phyloP scores from a whole-genome alignment of 129 eudicot species.

The Lactuca saligna region DNA sequence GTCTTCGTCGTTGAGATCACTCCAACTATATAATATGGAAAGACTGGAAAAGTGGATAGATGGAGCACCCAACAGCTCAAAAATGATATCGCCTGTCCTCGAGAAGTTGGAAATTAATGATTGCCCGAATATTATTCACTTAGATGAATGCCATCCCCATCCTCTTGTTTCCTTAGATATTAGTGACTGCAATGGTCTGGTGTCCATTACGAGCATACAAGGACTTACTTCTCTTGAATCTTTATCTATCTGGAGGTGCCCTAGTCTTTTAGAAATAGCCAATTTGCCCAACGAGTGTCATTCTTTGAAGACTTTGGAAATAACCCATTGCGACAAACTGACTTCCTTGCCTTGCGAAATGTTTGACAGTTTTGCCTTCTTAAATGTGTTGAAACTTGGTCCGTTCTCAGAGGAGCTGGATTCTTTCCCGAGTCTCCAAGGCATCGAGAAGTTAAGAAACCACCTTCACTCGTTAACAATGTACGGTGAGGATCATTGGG shows the following conservation, averaged over 20 bases:
- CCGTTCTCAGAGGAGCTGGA: no score
- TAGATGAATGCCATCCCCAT: background rate
- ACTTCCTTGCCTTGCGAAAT: background rate
- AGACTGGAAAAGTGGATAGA: no score
- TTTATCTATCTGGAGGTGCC: background rate
- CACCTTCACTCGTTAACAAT: background rate
- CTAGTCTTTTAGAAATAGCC: background rate
- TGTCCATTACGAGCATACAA: background rate
- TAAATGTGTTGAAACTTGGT: background rate
- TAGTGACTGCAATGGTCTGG: background rate
- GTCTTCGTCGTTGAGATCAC: no score
- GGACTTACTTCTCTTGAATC: constrained; percentile 3
- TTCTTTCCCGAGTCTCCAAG: no score
- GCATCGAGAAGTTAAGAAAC: background rate
- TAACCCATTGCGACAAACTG: background rate
- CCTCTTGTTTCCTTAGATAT: background rate
- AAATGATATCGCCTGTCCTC: background rate
- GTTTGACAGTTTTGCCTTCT: no score
- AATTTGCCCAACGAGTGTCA: background rate
- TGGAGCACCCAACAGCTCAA: no score
- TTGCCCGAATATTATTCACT: background rate
- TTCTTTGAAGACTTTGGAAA: background rate
- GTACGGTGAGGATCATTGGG: background rate
- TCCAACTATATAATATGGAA: no score
- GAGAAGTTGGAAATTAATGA: background rate